These are phyloP conservation scores for Solanum dulcamara DNA, from an alignment of 257 asterid species.

Conservation along the genomic window DNA sequence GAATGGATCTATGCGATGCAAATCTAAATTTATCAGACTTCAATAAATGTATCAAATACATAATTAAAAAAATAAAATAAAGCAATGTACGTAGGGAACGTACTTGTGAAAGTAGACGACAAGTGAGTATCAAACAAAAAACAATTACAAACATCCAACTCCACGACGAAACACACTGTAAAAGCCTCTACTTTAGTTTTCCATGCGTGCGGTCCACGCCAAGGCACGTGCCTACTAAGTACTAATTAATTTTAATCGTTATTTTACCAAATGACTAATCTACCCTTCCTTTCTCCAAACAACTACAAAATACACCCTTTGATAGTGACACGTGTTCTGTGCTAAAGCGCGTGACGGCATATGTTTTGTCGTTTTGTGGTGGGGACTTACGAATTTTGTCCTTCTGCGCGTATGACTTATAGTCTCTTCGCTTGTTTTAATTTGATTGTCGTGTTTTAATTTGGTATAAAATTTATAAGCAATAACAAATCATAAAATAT, in stretches of 20 bases:
- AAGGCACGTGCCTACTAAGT: constrained; percentile 20
- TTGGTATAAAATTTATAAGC: too few species aligned
- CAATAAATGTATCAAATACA: too few species aligned
- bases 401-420: too few species aligned
- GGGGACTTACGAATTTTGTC: background rate
- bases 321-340: constrained; percentile 12
- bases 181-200: background rate
- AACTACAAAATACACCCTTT: background rate
- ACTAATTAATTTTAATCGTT: background rate
- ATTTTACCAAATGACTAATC: background rate
- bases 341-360: constrained; percentile 19
- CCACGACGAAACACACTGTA: background rate
- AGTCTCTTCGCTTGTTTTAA: too few species aligned
- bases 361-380: constrained; percentile 7
- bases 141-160: background rate
- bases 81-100: background rate
- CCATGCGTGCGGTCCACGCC: constrained; percentile 23
- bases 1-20: too few species aligned
- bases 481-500: too few species aligned
- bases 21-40: too few species aligned
- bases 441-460: too few species aligned
- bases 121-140: background rate
- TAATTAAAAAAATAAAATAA: too few species aligned
- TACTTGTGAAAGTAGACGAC: background rate
- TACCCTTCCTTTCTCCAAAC: background rate